Evolutionary conservation across 768 basidiomycete species (phyloP).

Genomic region (Mycena pura): DNA sequence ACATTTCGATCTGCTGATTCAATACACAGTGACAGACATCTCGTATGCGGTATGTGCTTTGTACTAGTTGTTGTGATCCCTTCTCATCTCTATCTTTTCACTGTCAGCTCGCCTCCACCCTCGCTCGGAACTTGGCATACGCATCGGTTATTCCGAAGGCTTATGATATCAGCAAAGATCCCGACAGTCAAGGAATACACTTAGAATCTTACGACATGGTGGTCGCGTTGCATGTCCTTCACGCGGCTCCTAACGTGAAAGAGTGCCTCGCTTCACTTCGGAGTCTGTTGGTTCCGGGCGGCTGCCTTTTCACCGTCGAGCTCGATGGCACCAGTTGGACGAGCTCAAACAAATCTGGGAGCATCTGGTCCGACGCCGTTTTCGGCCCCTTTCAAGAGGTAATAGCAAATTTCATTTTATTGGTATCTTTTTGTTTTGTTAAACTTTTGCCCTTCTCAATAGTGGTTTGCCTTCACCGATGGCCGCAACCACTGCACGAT

Average conservation of each 20-base stretch:
- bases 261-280: background rate
- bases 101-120: background rate
- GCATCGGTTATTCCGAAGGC: background rate
- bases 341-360: background rate
- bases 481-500: background rate
- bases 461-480: constrained; percentile 11
- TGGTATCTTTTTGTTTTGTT: no score
- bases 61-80: background rate
- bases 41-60: constrained; percentile 5
- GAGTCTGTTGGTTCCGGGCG: constrained; percentile 2
- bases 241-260: background rate
- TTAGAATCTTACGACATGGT: constrained; percentile 1
- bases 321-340: background rate
- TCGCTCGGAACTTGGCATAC: background rate
- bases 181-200: background rate
- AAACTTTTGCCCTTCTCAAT: constrained; percentile 4
- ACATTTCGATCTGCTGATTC: background rate
- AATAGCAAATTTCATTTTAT: no score
- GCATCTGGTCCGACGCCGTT: constrained; percentile 8
- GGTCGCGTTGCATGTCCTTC: constrained; percentile 11
- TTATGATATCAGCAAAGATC: constrained; percentile 10
- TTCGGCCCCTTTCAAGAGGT: constrained; percentile 11
- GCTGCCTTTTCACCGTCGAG: constrained; percentile 4
- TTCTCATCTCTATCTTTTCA: background rate
- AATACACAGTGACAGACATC: constrained; percentile 13